Percentiles rank a stretch among this genome's conserved stretches.
Evolutionary conservation across 805 yeast genomes (phyloP).

Genomic region (Jamesozyma piceae): DNA sequence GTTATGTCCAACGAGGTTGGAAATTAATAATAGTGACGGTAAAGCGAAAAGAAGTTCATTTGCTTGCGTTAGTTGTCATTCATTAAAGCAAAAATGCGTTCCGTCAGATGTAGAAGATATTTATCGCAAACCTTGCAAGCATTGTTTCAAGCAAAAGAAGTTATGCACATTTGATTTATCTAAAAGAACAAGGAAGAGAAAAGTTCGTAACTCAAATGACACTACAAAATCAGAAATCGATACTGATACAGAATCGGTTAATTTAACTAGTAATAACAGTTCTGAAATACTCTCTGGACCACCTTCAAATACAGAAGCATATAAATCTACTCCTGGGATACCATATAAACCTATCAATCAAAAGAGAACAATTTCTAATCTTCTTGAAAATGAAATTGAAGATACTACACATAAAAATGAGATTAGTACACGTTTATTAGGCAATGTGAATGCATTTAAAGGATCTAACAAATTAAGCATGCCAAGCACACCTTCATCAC

Average conservation of each 20-base stretch:
- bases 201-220: not conserved
- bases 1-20: constrained; percentile 16
- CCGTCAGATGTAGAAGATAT: constrained; percentile 43
- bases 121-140: constrained; percentile 56
- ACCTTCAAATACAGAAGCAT: not conserved
- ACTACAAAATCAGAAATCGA: not conserved
- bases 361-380: not conserved
- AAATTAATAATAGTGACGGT: constrained; percentile 14
- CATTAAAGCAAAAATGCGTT: constrained; percentile 75
- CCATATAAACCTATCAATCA: not conserved
- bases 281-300: not conserved
- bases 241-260: not conserved
- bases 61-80: constrained; percentile 48
- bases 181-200: constrained; percentile 42
- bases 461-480: too few relatives aligned
- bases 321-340: not conserved
- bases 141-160: constrained; percentile 59
- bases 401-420: not conserved
- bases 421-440: not conserved
- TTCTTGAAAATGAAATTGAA: not conserved
- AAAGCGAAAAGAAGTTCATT: constrained; percentile 28
- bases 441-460: not conserved
- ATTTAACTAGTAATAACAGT: not conserved
- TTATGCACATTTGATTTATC: constrained; percentile 59
- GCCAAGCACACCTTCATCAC: not conserved